Conservation (phyloP, 345 rosid genomes). For the Lagerstroemia speciosa region DNA sequence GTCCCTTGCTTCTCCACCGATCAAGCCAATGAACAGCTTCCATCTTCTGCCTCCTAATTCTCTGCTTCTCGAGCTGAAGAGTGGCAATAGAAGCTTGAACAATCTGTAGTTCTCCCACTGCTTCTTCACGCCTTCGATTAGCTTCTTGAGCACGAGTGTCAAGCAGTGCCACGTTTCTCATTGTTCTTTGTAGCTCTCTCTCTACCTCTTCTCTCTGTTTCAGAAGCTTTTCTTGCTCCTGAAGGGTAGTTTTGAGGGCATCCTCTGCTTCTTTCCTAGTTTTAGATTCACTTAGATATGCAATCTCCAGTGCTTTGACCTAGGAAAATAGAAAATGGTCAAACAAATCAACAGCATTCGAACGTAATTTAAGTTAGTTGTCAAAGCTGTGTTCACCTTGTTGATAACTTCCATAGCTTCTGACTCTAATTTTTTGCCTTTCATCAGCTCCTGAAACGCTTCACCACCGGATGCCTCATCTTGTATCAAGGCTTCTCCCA, state of each 20-base stretch:
- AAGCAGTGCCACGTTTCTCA: slow-evolving; percentile 45
- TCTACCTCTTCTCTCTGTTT: slow-evolving; percentile 35
- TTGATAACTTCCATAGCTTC: slow-evolving; percentile 36
- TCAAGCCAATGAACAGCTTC: slow-evolving; percentile 68
- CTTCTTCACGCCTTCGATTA: slow-evolving; percentile 38
- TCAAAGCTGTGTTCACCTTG: slow-evolving; percentile 31
- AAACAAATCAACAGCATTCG: neutral
- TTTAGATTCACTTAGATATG: slow-evolving; percentile 31
- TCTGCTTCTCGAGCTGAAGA: slow-evolving; percentile 50
- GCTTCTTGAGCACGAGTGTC: slow-evolving; percentile 46
- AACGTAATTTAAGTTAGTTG: slow-evolving; percentile 1
- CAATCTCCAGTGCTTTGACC: slow-evolving; percentile 40
- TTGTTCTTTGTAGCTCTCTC: slow-evolving; percentile 41
- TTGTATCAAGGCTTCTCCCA: too few species aligned
- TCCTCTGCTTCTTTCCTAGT: slow-evolving; percentile 43
- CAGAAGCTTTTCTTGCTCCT: slow-evolving; percentile 35
- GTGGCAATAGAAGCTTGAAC: slow-evolving; percentile 45
- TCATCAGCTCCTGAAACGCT: slow-evolving; percentile 27
- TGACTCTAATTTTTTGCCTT: slow-evolving; percentile 28
- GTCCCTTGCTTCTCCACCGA: slow-evolving; percentile 49
- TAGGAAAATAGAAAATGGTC: slow-evolving; percentile 14
- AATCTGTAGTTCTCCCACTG: slow-evolving; percentile 34
- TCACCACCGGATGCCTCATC: slow-evolving; percentile 22
- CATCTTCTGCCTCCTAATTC: slow-evolving; percentile 44
- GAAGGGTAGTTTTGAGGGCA: slow-evolving; percentile 20